Conservation (phyloP, 2,329 filamentous ascomycete species). For the Pyricularia grisea region DNA sequence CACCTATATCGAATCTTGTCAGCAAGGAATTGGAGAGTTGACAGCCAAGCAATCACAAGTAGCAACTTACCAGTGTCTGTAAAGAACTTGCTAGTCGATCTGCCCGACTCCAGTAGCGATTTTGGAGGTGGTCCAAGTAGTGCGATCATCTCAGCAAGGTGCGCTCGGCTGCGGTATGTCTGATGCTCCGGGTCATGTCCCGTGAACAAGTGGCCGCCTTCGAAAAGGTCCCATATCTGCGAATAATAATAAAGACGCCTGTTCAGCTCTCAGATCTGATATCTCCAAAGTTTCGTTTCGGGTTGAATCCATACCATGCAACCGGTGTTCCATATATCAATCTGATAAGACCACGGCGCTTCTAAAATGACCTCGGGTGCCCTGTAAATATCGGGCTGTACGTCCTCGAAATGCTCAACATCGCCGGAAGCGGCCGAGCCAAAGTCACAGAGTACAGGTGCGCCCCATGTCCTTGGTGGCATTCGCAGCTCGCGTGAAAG, state of each 20-base stretch:
- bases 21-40: neutral
- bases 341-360: neutral
- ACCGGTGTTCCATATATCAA: conserved; percentile 22
- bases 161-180: neutral
- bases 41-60: neutral
- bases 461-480: conserved; percentile 10
- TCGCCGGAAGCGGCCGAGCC: conserved; percentile 25
- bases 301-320: neutral
- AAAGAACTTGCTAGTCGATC: neutral
- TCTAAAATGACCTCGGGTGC: neutral
- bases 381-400: neutral
- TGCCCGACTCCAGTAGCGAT: neutral
- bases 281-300: too few species aligned
- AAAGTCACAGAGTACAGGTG: conserved; percentile 21
- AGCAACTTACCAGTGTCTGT: neutral
- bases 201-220: neutral
- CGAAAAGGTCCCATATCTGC: neutral
- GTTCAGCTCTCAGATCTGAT: neutral
- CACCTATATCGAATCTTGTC: neutral
- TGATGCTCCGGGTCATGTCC: neutral
- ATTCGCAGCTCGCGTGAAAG: neutral
- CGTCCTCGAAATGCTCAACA: neutral
- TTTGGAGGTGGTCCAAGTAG: neutral
- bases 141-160: neutral
- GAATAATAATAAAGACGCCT: neutral